phyloP scores from a whole-genome alignment of 2,329 filamentous ascomycete genomes.

The Epichloe glyceriae region DNA sequence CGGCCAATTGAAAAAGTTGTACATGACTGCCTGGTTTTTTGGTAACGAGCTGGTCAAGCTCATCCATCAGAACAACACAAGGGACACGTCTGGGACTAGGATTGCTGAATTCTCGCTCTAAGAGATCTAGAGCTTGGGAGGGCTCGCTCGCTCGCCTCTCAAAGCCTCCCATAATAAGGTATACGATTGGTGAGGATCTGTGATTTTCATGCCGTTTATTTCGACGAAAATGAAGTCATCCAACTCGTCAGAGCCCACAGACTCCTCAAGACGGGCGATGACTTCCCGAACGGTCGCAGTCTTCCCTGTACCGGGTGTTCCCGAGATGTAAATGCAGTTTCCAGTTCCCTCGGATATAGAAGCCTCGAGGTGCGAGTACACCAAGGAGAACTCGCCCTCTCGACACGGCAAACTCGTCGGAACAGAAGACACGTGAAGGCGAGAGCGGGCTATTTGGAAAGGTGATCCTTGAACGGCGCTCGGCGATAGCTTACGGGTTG shows the following conservation, averaged over 20 bases:
- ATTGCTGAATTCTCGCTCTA: slow-evolving; percentile 85
- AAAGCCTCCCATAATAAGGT: slow-evolving; percentile 91
- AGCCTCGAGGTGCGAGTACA: slow-evolving; percentile 86
- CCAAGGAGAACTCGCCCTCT: slow-evolving; percentile 79
- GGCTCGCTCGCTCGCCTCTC: slow-evolving; percentile 83
- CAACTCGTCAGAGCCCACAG: slow-evolving; percentile 77
- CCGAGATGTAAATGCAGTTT: slow-evolving; percentile 96
- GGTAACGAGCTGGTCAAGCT: slow-evolving; percentile 92
- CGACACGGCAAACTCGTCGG: slow-evolving; percentile 81
- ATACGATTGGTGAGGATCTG: slow-evolving; percentile 94
- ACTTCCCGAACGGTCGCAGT: slow-evolving; percentile 96
- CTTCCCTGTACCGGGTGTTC: slow-evolving; percentile 95
- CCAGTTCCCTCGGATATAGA: slow-evolving; percentile 90
- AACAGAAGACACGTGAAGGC: slow-evolving; percentile 87
- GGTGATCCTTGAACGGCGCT: slow-evolving; percentile 66
- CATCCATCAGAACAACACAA: slow-evolving; percentile 96
- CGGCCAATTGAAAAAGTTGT: slow-evolving; percentile 99
- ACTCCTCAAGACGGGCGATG: slow-evolving; percentile 74
- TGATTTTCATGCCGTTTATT: slow-evolving; percentile 99
- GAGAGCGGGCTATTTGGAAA: slow-evolving; percentile 78
- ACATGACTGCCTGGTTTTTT: slow-evolving; percentile 99
- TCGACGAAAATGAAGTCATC: slow-evolving; percentile 99
- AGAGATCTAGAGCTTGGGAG: slow-evolving; percentile 81
- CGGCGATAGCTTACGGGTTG: slow-evolving; percentile 70
- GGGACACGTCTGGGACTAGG: slow-evolving; percentile 84